Evolutionary conservation across 352 stramenopile species (phyloP), one percentile per base, ranked within the genome.

Genomic region (Phytophthora pistaciae): DNA sequence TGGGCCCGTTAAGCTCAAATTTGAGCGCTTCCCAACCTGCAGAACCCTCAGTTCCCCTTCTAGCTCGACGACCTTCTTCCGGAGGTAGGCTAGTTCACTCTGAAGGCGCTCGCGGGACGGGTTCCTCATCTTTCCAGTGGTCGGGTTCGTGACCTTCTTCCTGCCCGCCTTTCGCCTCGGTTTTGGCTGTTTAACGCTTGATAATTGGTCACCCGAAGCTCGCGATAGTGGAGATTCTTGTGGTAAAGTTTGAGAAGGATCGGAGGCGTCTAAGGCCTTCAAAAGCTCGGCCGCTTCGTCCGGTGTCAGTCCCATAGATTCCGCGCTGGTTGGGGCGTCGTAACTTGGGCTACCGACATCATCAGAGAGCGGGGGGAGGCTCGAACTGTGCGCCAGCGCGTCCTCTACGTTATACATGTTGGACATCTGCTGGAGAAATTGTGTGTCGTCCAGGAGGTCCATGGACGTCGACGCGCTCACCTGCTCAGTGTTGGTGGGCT

Each of bases 101-200:
- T 87, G 84, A 23, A 86, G 67, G 8, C 80, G 78, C 67, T 88
- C 78, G 18, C 81, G 66, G 13, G 76, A 86, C 16, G 73, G 78
- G 53, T 88, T 88, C 23, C 72, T 69, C 75, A 77, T 77, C 36
- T 82, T 79, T 31, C 70, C 67, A 13, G 60, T 70, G 6, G 27
- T 64, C 36, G 65, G 49, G 23, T 57, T 18, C 5, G n/a, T 53
- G 42, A 8, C n/a, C 42, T 74, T 77, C 56, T 70, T 74, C 38
- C 70, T 31, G n/a, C 33, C 66, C 1, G 70, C 13, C 56, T 62
- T 66, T 66, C 52, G 62, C 18, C 53, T 48, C 25, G 40, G 31
- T 13, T 64, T 65, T 18, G 54, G 21, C 14, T 46, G n/a, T 25
- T 60, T 55, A 44, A 11, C 20, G 40, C 29, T 7, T 61, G 46